Evolutionary conservation across 345 rosid species (phyloP), one percentile per base, ranked within the genome.

Genomic region (Euphorbia tirucalli): DNA sequence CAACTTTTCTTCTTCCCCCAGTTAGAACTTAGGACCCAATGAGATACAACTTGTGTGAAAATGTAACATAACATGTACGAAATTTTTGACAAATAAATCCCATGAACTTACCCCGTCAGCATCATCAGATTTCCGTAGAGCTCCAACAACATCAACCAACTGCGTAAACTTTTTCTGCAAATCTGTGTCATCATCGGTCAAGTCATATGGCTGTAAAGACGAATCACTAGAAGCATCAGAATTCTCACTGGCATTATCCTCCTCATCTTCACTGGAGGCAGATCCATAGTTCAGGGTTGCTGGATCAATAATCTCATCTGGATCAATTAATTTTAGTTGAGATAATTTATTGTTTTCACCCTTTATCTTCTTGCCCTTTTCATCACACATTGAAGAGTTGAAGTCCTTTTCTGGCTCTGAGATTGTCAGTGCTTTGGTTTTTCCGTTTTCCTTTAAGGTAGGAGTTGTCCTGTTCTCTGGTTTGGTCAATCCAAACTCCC

Each of bases 281-380:
- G 82, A 79, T 63, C 83, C 93, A 79, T 79, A 80, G 72, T 82
- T 90, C 61, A 95, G 81, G 4, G 83, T 75, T 63, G 86, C 88
- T 52, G 90, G 91, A 85, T 94, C 98, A 78, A 94, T 77, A 72
- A 90, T 89, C 80, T 92, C 98, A 87, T 90, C 96, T 13, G 97
- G 99, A 80, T 95, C 96, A 56, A 89, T 71, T 71, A 85, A 75
- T 54, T 71, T 81, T 72, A 77, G 75, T 50, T 73, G 85, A 49
- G 79, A 85, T 37, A 74, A 69, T 71, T 70, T 81, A 84, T 85
- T 84, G 77, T 72, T 71, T 75, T 62, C 79, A 70, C 80, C 72
- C 81, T 76, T 86, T 59, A 37, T 55, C 43, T 77, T 75, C 70
- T 75, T 76, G 32, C 62, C 49, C 57, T 11, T 57, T 61, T 70